A percentile compares a stretch with the other conserved stretches of the same genome.
Evolutionary conservation across 2,329 filamentous ascomycete species (phyloP).

Genomic region (Parasarocladium wereldwijsianum): DNA sequence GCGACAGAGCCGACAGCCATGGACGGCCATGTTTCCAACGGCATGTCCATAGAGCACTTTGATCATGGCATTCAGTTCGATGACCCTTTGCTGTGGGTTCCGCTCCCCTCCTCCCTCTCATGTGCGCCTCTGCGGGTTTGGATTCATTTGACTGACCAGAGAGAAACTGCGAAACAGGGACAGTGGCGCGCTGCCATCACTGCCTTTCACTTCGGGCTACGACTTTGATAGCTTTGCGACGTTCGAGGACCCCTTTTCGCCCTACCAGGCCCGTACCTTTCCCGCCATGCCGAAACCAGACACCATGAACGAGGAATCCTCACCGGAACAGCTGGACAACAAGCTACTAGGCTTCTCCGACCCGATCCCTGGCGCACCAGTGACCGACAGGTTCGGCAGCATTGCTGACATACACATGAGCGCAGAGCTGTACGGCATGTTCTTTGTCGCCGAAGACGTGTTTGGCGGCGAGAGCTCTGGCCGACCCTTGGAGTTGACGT

Average conservation of each 20-base stretch:
- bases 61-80: constrained; percentile 39
- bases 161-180: constrained; percentile 14
- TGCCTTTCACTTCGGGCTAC: constrained; percentile 44
- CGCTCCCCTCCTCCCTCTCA: neutral
- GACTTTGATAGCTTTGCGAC: constrained; percentile 47
- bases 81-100: constrained; percentile 39
- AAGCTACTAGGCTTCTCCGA: constrained; percentile 64
- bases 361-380: constrained; percentile 41
- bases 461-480: constrained; percentile 45
- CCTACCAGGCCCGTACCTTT: constrained; percentile 36
- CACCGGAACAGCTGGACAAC: constrained; percentile 45
- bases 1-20: constrained; percentile 32
- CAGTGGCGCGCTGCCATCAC: constrained; percentile 17
- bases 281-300: constrained; percentile 20
- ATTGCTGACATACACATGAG: constrained; percentile 50
- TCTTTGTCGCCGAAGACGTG: constrained; percentile 72
- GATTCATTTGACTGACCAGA: constrained; percentile 5
- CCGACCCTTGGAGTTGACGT: constrained; percentile 69
- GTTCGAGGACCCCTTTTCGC: constrained; percentile 48
- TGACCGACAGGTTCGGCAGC: constrained; percentile 52
- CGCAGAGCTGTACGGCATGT: constrained; percentile 76
- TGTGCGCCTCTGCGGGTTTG: neutral
- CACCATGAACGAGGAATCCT: constrained; percentile 28
- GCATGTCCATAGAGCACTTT: constrained; percentile 30
- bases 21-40: constrained; percentile 21